These are phyloP conservation scores for Talaromyces trachyspermus DNA, from an alignment of 495 filamentous ascomycete species.

Conservation along the genomic window DNA sequence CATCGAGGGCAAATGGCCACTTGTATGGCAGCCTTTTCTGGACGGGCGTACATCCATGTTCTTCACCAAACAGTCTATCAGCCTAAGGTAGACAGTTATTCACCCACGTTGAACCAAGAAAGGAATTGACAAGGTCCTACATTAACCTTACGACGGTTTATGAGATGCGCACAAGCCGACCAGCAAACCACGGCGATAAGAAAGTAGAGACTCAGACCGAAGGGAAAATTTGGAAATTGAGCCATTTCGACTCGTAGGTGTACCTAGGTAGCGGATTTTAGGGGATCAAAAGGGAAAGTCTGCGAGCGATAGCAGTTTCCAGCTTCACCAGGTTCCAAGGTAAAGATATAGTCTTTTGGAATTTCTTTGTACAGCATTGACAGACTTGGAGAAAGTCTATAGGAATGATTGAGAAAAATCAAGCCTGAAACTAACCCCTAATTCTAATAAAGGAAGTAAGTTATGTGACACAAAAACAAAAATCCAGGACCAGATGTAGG, in stretches of 20 bases:
- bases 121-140: background rate
- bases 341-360: too few relatives aligned
- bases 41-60: conserved; percentile 18
- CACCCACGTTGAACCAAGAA: background rate
- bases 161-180: background rate
- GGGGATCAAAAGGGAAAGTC: too few relatives aligned
- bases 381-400: too few relatives aligned
- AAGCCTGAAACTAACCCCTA: too few relatives aligned
- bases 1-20: conserved; percentile 26
- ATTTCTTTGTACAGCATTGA: too few relatives aligned
- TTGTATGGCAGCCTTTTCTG: conserved; percentile 16
- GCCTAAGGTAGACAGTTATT: conserved; percentile 4
- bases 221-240: background rate
- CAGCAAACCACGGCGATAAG: background rate
- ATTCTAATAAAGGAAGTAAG: too few relatives aligned
- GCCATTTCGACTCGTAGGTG: background rate
- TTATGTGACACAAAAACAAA: too few relatives aligned
- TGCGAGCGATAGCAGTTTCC: too few relatives aligned
- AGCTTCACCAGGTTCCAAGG: too few relatives aligned
- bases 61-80: conserved; percentile 14
- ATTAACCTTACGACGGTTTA: background rate
- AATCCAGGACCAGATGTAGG: too few relatives aligned
- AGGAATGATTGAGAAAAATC: too few relatives aligned
- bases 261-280: too few relatives aligned
- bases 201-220: background rate